A percentile compares a stretch with the other conserved stretches of the same genome.
Evolutionary conservation across 2,329 filamentous ascomycete genomes (phyloP).

Genomic region (Tolypocladium paradoxum): DNA sequence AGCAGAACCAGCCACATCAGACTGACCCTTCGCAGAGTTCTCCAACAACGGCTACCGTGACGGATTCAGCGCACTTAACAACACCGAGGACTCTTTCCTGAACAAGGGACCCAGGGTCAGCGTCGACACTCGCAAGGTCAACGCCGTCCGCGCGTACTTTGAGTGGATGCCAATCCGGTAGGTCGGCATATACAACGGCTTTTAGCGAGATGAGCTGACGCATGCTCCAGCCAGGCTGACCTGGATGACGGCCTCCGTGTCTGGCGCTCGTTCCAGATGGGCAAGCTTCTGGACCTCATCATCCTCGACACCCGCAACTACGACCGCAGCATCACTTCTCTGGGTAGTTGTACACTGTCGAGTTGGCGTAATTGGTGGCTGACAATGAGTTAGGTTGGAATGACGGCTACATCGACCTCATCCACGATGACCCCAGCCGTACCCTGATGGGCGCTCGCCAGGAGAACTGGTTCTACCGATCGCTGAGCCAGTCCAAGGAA

Average conservation of each 20-base stretch:
- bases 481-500: constrained; percentile 43
- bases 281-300: constrained; percentile 54
- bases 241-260: constrained; percentile 60
- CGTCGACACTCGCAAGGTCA: constrained; percentile 64
- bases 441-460: constrained; percentile 62
- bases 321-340: constrained; percentile 50
- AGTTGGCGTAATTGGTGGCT: background rate
- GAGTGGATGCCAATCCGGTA: constrained; percentile 39
- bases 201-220: background rate
- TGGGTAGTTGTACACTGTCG: constrained; percentile 12
- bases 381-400: constrained; percentile 34
- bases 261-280: constrained; percentile 57
- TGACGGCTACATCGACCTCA: constrained; percentile 47
- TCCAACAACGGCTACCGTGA: constrained; percentile 56
- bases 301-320: constrained; percentile 62
- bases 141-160: constrained; percentile 60
- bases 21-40: constrained; percentile 26
- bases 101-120: constrained; percentile 43
- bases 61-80: constrained; percentile 49
- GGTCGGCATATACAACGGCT: background rate
- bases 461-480: constrained; percentile 63
- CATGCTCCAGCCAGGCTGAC: constrained; percentile 40
- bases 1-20: background rate
- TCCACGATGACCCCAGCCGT: constrained; percentile 55
- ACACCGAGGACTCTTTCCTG: constrained; percentile 56